Conservation (phyloP, 2,329 filamentous ascomycete species). For the Dactylellina parvicollis region DNA sequence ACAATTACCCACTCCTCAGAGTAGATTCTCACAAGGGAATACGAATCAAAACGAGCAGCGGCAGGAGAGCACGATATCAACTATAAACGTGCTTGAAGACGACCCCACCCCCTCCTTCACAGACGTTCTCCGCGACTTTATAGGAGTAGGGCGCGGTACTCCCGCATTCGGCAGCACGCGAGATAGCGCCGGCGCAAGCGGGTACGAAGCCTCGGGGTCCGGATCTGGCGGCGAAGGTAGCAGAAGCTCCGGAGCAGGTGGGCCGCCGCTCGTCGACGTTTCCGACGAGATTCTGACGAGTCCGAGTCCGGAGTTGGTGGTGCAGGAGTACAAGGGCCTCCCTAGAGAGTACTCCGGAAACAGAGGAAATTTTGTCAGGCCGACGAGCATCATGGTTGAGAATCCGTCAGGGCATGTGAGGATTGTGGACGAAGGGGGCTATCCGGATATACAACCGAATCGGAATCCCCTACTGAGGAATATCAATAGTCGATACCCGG, state of each 20-base stretch:
- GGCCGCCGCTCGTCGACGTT: not conserved
- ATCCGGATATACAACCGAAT: not conserved
- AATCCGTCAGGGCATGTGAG: no score
- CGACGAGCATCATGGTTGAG: not conserved
- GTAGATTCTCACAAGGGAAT: not conserved
- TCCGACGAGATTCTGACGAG: not conserved
- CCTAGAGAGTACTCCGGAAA: not conserved
- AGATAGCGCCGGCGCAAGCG: not conserved
- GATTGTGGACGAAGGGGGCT: no score
- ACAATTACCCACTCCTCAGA: not conserved
- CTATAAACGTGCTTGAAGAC: constrained; percentile 25
- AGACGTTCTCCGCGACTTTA: constrained; percentile 25
- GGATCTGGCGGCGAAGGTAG: not conserved
- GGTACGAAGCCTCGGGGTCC: not conserved
- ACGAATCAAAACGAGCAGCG: no score
- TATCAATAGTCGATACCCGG: no score
- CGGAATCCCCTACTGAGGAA: not conserved
- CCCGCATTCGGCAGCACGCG: constrained; percentile 26
- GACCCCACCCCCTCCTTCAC: constrained; percentile 9
- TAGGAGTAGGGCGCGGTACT: constrained; percentile 14
- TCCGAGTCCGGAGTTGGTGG: not conserved
- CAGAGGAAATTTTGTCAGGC: not conserved
- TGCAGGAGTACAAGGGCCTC: not conserved
- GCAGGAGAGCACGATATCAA: constrained; percentile 13
- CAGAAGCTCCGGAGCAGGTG: not conserved